Percentiles rank a stretch among this genome's conserved stretches.
phyloP scores from a whole-genome alignment of 768 basidiomycete species.

The Lyophyllum semitale region DNA sequence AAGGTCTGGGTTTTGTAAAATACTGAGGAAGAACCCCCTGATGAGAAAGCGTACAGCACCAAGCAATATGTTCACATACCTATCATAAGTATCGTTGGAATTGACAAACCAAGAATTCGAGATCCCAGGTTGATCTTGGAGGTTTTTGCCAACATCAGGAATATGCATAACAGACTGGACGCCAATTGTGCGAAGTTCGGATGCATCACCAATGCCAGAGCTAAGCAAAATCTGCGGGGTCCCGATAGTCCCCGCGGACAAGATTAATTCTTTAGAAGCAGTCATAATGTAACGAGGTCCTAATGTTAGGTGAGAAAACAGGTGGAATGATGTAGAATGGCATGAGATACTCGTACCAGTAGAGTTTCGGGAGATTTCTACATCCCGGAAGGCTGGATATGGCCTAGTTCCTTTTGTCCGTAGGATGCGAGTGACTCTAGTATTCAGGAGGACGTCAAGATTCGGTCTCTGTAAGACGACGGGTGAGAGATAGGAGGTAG shows the following conservation, averaged over 20 bases:
- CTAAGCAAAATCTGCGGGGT: slow-evolving; percentile 32
- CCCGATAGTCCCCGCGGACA: slow-evolving; percentile 37
- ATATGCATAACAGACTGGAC: slow-evolving; percentile 22
- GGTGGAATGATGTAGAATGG: too few species aligned
- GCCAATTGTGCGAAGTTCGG: slow-evolving; percentile 18
- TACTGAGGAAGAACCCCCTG: not conserved
- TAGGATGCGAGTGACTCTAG: slow-evolving; percentile 23
- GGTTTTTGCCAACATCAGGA: slow-evolving; percentile 29
- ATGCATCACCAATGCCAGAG: slow-evolving; percentile 33
- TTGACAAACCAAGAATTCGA: slow-evolving; percentile 27
- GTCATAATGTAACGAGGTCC: slow-evolving; percentile 7
- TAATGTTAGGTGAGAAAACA: not conserved
- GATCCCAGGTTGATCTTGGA: slow-evolving; percentile 27
- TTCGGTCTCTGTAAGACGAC: slow-evolving; percentile 24
- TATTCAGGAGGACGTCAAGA: slow-evolving; percentile 26
- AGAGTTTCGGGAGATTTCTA: not conserved
- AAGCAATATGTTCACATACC: not conserved
- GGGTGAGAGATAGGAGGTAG: slow-evolving; percentile 20
- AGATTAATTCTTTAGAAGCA: slow-evolving; percentile 55
- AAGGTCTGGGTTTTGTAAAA: slow-evolving; percentile 3
- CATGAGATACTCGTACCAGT: not conserved
- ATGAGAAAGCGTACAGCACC: too few species aligned
- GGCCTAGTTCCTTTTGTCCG: slow-evolving; percentile 9
- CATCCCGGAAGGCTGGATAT: not conserved
- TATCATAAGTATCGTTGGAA: slow-evolving; percentile 23